phyloP scores from a whole-genome alignment of 2,329 filamentous ascomycete species.

The Penicillium sp. region DNA sequence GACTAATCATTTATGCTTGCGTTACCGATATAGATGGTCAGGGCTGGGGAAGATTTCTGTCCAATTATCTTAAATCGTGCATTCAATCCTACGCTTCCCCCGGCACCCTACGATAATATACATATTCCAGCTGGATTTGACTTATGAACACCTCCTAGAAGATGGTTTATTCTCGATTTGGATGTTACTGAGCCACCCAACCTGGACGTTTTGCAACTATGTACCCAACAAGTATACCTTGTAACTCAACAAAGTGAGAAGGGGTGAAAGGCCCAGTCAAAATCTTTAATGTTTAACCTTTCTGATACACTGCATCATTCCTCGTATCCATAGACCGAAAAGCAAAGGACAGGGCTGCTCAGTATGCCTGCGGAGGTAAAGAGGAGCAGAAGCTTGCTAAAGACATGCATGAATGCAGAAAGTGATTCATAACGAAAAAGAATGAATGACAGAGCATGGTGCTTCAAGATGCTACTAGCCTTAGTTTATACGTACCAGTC shows the following conservation, averaged over 20 bases:
- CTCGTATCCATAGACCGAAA: no score
- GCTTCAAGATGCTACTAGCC: no score
- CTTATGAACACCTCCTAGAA: conserved; percentile 11
- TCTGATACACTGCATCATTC: no score
- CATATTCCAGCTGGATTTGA: conserved; percentile 22
- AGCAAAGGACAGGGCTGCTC: no score
- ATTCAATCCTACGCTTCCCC: conserved; percentile 14
- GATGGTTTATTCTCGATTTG: conserved; percentile 23
- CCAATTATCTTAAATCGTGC: conserved; percentile 10
- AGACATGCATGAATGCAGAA: conserved; percentile 1
- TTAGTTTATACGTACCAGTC: no score
- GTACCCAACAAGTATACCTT: no score
- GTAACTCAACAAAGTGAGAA: no score
- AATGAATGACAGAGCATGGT: neutral
- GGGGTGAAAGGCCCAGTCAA: no score
- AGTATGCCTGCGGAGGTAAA: no score
- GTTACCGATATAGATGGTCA: conserved; percentile 20
- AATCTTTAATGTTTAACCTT: no score
- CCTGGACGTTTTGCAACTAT: no score
- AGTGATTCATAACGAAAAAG: neutral
- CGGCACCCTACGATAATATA: conserved; percentile 18
- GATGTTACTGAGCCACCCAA: no score
- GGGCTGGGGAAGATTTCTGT: conserved; percentile 14
- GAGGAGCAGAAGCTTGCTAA: conserved; percentile 19
- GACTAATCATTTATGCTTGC: conserved; percentile 15